Base-by-base conservation (phyloP, 2,329 filamentous ascomycete species). In the Drechslera avenae region DNA sequence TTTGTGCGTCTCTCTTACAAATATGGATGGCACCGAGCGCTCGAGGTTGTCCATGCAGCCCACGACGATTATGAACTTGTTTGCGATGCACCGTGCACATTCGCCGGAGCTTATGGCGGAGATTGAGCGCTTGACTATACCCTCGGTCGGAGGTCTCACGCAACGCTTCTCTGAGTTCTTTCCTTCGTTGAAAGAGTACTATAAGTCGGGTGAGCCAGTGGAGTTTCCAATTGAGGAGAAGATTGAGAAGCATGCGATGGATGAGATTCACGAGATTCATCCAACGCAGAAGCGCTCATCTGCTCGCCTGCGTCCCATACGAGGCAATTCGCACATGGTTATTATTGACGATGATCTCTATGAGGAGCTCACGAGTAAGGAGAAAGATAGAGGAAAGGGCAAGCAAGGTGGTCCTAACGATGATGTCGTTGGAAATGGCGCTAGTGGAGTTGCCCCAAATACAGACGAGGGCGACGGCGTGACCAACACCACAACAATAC, bases 131-230 rank as follows among this genome's bases (percentile, higher is more conserved):
- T 61, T 80, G 17, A 75, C 74, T 4, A 75, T 81, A 18, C 78
- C 78, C 13, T 78, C 75, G 4, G 72, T 79, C 13, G 69, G 68
- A 21, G 75, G 70, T 9, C 66, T 80, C 6, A 79, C 77, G 2
- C 71, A 78, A 41, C 72, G 77, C 16, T 63, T 80, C 10, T 78
- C 77, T 0, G 75, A 77, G 60, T 66, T 79, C 10, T 57, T 80
- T 14, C 78, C 78, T 4, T 74, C 75, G 8, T 55, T 81, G 42
- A 71, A 64, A 18, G 73, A 74, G 42, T 67, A 75, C 36, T 71
- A 74, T 46, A 67, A 73, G 17, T 16, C 54, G n/a, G 69, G 72
- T 28, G 72, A 68, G 39, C 52, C 69, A 12, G 60, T 59, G 17
- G 69, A 68, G 26, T 73, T 76, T 40, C 56, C 60, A 21, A 63